Conservation (phyloP, 2,329 filamentous ascomycete species). For the Falciphora oryzae region DNA sequence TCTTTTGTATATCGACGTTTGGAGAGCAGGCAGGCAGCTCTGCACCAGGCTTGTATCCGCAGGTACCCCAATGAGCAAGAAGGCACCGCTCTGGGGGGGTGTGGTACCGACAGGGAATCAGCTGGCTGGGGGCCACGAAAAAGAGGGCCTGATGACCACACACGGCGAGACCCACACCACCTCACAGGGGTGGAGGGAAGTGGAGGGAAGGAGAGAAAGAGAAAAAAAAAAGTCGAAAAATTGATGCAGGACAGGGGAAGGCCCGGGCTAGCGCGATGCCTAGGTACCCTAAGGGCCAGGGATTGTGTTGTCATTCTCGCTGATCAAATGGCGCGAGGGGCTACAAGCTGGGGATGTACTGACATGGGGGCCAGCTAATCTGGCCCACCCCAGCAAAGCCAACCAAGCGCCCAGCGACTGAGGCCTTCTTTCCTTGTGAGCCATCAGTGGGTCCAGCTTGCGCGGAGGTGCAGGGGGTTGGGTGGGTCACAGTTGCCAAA, state of each 20-base stretch:
- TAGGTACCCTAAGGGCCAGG: not conserved
- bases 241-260: not conserved
- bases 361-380: not conserved
- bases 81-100: constrained; percentile 4
- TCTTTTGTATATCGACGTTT: constrained; percentile 9
- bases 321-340: constrained; percentile 2
- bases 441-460: constrained; percentile 6
- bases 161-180: not conserved
- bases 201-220: not conserved
- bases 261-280: constrained; percentile 2
- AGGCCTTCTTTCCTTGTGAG: not conserved
- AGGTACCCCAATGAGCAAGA: constrained; percentile 6
- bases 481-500: not conserved
- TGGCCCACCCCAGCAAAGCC: not conserved
- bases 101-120: constrained; percentile 6
- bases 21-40: constrained; percentile 3
- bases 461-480: not conserved
- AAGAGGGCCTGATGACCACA: constrained; percentile 9
- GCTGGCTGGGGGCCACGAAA: constrained; percentile 7
- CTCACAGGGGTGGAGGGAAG: not conserved
- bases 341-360: not conserved
- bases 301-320: not conserved
- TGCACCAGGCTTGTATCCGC: not conserved
- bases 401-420: not conserved
- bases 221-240: not conserved